Evolutionary conservation across 208 protist species (phyloP), one percentile per base, ranked within the genome.

Genomic region (Trypanosoma vivax): DNA sequence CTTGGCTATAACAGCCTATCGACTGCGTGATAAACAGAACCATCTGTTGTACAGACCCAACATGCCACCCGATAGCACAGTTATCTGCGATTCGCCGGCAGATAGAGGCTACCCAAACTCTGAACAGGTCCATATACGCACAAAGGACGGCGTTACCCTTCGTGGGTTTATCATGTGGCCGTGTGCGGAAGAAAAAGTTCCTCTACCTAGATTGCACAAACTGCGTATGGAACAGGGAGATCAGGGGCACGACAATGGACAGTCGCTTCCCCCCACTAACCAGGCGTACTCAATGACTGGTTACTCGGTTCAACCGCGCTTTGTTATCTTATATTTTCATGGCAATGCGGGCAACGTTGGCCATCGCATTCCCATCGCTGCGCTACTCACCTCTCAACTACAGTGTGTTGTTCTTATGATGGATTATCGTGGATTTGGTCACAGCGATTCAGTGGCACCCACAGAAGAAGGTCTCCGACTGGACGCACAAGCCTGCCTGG

Each of bases 341-440:
- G 91, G 91, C 34, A 95, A 96, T 43, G 85, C 91, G 2, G 88
- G 91, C 23, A 96, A 96, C 62, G 86, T 92, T 9, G 87, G 87
- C 19, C 86, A 96, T 56, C 75, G 88, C 31, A 71, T 96, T 9
- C 70, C 65, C 2, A 65, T 90, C 45, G 86, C 85, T 7, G 39
- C 59, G 27, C 40, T 76, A 24, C 61, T 95, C 9, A 65, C 82
- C 11, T 33, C 58, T 14, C 48, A 63, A 9, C 50, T 85, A 24
- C 51, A 60, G 3, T 91, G 82, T 61, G 79, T 73, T 7, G 79
- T 96, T 31, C 59, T 96, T 39, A 84, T 95, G 82, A 54, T 94
- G 13, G 86, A 94, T 60, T 96, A 96, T 67, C 73, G 91, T 18
- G 91, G 88, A n/a, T 96, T 75, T 67, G 91, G 91, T 33, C 54